Percentiles rank a stretch among this genome's conserved stretches.
These are phyloP conservation scores for Cryptococcus wingfieldii DNA, from an alignment of 1,284 basidiomycete genomes.

Conservation along the genomic window DNA sequence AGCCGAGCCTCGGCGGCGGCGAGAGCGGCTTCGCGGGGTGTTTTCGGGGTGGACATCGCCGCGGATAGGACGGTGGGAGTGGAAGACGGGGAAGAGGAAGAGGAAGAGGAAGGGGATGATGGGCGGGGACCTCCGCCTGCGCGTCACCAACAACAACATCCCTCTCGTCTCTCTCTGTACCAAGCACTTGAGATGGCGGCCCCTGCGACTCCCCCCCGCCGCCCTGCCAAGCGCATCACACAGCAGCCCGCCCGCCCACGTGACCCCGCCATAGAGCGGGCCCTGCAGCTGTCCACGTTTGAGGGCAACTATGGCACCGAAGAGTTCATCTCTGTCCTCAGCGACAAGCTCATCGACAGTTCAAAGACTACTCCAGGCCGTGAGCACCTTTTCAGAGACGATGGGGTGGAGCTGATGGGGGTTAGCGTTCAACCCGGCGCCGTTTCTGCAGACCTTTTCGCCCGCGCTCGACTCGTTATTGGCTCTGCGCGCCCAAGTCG, in stretches of 20 bases:
- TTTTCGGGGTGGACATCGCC: too few relatives aligned
- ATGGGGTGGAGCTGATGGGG: neutral
- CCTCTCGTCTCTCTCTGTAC: too few relatives aligned
- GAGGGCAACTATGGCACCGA: slow-evolving; percentile 86
- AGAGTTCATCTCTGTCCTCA: slow-evolving; percentile 78
- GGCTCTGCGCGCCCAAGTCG: slow-evolving; percentile 77
- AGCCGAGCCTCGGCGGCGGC: slow-evolving; percentile 40
- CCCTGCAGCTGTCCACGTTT: slow-evolving; percentile 64
- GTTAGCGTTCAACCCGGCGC: slow-evolving; percentile 85
- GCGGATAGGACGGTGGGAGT: too few relatives aligned
- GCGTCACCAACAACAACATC: too few relatives aligned
- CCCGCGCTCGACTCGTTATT: slow-evolving; percentile 82
- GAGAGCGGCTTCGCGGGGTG: slow-evolving; percentile 17
- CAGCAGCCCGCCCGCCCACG: neutral
- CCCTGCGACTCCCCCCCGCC: neutral
- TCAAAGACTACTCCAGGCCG: slow-evolving; percentile 78
- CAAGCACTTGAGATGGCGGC: neutral
- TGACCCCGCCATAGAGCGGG: slow-evolving; percentile 60
- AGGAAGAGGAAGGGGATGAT: too few relatives aligned
- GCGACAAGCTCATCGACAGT: slow-evolving; percentile 79
- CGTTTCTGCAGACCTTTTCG: slow-evolving; percentile 89
- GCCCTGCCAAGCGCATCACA: neutral
- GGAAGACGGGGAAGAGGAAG: too few relatives aligned
- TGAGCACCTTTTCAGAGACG: too few relatives aligned
- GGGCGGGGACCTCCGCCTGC: too few relatives aligned